These are phyloP conservation scores for Trichoderma virens DNA, from an alignment of 495 filamentous ascomycete species.

Conservation along the genomic window DNA sequence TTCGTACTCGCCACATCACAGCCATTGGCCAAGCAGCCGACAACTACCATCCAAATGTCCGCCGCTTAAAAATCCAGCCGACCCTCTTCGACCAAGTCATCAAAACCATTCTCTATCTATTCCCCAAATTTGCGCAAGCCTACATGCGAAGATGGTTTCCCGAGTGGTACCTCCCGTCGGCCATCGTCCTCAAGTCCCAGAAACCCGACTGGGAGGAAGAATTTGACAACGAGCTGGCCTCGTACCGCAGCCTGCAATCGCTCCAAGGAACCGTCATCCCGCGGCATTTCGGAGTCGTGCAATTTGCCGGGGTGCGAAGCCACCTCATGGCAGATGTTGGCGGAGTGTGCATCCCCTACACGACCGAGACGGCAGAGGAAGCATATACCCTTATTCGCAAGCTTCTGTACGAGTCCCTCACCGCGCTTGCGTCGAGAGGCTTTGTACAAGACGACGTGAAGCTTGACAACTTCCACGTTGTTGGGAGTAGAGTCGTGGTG, in stretches of 20 bases:
- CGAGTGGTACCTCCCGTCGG: constrained; percentile 12
- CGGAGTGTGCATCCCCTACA: constrained; percentile 5
- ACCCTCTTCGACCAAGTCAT: background rate
- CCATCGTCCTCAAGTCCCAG: constrained; percentile 10
- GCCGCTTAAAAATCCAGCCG: constrained; percentile 2
- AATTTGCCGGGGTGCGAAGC: background rate
- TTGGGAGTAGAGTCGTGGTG: background rate
- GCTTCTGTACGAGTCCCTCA: background rate
- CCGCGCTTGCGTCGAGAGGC: background rate
- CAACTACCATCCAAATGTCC: constrained; percentile 7
- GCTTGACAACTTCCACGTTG: constrained; percentile 8
- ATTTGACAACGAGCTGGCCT: constrained; percentile 10
- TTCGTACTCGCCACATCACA: constrained; percentile 4
- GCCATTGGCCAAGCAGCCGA: constrained; percentile 4
- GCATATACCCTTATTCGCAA: background rate
- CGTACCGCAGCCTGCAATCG: constrained; percentile 9
- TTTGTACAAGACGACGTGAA: constrained; percentile 8
- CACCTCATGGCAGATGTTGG: constrained; percentile 6
- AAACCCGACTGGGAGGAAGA: constrained; percentile 4
- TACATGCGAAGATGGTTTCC: constrained; percentile 2
- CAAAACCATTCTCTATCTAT: background rate
- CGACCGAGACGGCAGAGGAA: constrained; percentile 5
- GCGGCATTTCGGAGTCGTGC: constrained; percentile 3
- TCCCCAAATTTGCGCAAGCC: background rate
- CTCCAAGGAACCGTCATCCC: constrained; percentile 11